phyloP scores from a whole-genome alignment of 768 basidiomycete species.

The Hortiboletus flavorubellus region DNA sequence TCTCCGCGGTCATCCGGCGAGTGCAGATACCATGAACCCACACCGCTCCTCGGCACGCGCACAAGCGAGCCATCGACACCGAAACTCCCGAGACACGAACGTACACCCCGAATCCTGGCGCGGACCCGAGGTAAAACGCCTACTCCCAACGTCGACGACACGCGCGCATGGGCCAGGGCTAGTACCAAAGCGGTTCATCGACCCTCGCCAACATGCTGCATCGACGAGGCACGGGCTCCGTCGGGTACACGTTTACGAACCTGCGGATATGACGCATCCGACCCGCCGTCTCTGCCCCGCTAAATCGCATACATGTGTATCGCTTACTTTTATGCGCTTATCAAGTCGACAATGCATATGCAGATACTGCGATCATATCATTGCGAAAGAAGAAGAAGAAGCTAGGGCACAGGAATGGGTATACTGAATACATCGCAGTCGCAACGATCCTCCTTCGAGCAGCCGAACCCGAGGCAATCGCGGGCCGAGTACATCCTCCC shows the following conservation, averaged over 20 bases:
- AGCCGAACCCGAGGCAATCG: not conserved
- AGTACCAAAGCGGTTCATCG: not conserved
- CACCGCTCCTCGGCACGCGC: not conserved
- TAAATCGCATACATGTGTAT: not conserved
- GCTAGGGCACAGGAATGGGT: not conserved
- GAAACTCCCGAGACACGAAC: not conserved
- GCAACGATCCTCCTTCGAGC: slow-evolving; percentile 1
- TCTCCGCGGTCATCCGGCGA: slow-evolving; percentile 1
- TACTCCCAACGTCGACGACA: not conserved
- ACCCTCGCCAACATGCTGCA: slow-evolving; percentile 24
- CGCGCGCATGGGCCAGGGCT: not conserved
- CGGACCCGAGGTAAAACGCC: slow-evolving; percentile 4
- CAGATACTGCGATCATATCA: not conserved
- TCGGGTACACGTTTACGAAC: not conserved
- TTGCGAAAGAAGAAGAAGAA: not conserved
- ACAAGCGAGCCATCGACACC: not conserved
- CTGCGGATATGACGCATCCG: slow-evolving; percentile 9
- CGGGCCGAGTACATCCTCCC: too few species aligned
- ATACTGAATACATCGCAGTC: not conserved
- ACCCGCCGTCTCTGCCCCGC: not conserved
- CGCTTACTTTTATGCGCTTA: not conserved
- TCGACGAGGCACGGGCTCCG: slow-evolving; percentile 20
- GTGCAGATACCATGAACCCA: not conserved
- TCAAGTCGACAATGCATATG: not conserved
- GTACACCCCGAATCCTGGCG: not conserved